Percentiles rank a stretch among this genome's conserved stretches.
phyloP scores from a whole-genome alignment of 768 basidiomycete genomes.

The Russula virescens region DNA sequence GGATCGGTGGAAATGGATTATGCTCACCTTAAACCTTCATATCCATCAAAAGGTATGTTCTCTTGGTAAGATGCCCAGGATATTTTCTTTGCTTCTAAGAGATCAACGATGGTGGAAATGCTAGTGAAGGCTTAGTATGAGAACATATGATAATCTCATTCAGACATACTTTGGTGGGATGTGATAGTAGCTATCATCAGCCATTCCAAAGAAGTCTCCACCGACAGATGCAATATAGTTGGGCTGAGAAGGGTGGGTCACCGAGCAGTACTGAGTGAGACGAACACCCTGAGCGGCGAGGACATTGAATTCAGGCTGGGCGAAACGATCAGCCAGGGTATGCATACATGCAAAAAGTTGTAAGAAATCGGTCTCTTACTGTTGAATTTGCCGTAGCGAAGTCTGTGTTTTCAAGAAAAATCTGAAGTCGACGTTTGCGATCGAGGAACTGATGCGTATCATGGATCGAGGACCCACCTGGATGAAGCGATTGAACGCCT shows the following conservation, averaged over 20 bases:
- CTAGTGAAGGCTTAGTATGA: slow-evolving; percentile 2
- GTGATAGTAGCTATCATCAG: slow-evolving; percentile 36
- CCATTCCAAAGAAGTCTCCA: slow-evolving; percentile 50
- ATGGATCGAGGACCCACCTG: slow-evolving; percentile 20
- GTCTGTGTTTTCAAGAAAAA: slow-evolving; percentile 64
- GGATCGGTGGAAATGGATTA: background rate
- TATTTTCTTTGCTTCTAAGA: slow-evolving; percentile 50
- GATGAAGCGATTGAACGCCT: slow-evolving; percentile 45
- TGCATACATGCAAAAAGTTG: slow-evolving; percentile 23
- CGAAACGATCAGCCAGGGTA: slow-evolving; percentile 22
- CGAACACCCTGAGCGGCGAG: slow-evolving; percentile 47
- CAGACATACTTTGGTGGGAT: slow-evolving; percentile 27
- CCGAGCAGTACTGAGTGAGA: slow-evolving; percentile 38
- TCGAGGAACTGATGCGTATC: background rate
- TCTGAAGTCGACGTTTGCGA: slow-evolving; percentile 27
- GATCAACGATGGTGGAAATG: slow-evolving; percentile 52
- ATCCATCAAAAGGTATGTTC: slow-evolving; percentile 49
- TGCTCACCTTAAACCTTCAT: slow-evolving; percentile 25
- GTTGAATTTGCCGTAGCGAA: slow-evolving; percentile 32
- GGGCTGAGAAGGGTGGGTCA: slow-evolving; percentile 58
- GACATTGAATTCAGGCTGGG: slow-evolving; percentile 29
- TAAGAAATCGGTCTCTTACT: background rate
- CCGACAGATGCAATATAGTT: slow-evolving; percentile 49
- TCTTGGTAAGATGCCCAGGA: slow-evolving; percentile 62
- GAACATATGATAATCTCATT: background rate